These are phyloP conservation scores for Termitomyces sp. DNA, from an alignment of 768 basidiomycete genomes.

Conservation along the genomic window DNA sequence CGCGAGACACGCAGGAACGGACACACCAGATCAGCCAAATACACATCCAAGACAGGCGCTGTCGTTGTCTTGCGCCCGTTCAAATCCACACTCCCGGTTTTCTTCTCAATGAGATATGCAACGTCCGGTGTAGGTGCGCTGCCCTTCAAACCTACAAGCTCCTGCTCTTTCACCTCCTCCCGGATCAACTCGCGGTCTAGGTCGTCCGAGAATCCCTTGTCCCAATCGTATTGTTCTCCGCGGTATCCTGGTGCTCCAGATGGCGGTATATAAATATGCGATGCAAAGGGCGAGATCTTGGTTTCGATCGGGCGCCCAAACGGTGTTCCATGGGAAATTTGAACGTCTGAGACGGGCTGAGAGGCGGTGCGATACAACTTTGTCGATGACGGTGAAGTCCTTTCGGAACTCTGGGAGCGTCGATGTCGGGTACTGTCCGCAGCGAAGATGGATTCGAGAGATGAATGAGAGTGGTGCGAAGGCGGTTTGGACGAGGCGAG, in stretches of 20 bases:
- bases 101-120: slow-evolving; percentile 48
- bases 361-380: slow-evolving; percentile 4
- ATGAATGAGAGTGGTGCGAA: slow-evolving; percentile 2
- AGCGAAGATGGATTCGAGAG: slow-evolving; percentile 18
- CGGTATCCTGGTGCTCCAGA: slow-evolving; percentile 76
- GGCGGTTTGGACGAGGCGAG: slow-evolving; percentile 14
- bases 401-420: slow-evolving; percentile 9
- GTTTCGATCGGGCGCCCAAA: slow-evolving; percentile 34
- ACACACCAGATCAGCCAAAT: slow-evolving; percentile 61
- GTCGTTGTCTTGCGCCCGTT: slow-evolving; percentile 57
- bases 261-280: slow-evolving; percentile 33
- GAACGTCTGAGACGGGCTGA: slow-evolving; percentile 9
- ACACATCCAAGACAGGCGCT: slow-evolving; percentile 41
- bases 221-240: slow-evolving; percentile 64
- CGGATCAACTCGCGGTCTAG: slow-evolving; percentile 35
- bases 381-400: background rate
- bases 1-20: background rate
- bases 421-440: background rate
- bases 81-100: slow-evolving; percentile 43
- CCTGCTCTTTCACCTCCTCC: slow-evolving; percentile 14
- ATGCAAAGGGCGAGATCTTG: slow-evolving; percentile 36
- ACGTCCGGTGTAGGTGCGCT: slow-evolving; percentile 21
- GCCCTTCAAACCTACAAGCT: slow-evolving; percentile 16
- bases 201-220: slow-evolving; percentile 56
- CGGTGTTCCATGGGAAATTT: slow-evolving; percentile 44